These are phyloP conservation scores for Sarocladium kiliense DNA, from an alignment of 2,329 filamentous ascomycete species.

Conservation along the genomic window DNA sequence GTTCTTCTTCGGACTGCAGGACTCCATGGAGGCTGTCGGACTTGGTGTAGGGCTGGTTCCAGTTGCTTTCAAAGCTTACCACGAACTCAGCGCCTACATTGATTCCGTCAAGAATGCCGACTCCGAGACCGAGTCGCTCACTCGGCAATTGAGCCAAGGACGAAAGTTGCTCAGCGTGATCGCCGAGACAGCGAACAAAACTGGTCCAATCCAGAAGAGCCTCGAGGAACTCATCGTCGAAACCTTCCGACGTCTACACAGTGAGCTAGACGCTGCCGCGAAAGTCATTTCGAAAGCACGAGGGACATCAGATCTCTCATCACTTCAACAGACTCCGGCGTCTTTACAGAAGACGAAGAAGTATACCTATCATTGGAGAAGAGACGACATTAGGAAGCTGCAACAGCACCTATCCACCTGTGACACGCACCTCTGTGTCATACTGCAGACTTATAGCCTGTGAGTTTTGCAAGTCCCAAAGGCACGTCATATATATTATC, in stretches of 20 bases:
- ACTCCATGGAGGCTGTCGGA: background rate
- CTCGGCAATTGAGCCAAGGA: background rate
- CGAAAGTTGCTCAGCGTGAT: background rate
- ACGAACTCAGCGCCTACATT: background rate
- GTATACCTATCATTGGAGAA: background rate
- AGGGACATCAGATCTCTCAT: background rate
- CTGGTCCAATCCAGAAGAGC: background rate
- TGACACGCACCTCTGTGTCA: background rate
- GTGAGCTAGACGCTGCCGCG: background rate
- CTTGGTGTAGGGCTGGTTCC: background rate
- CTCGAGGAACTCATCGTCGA: background rate
- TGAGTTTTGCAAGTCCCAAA: background rate
- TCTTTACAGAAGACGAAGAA: background rate
- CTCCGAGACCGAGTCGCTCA: background rate
- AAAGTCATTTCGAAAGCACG: background rate
- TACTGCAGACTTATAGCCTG: background rate
- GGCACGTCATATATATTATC: background rate
- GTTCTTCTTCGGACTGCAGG: too few relatives aligned
- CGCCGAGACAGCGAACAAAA: too few relatives aligned
- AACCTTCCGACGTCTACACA: background rate
- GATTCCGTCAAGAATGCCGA: background rate
- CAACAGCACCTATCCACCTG: background rate
- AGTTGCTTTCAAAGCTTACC: background rate
- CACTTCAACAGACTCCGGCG: too few relatives aligned
- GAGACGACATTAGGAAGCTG: background rate